Base-by-base conservation (phyloP, 331 rosid genomes). In the Saraca asoca region DNA sequence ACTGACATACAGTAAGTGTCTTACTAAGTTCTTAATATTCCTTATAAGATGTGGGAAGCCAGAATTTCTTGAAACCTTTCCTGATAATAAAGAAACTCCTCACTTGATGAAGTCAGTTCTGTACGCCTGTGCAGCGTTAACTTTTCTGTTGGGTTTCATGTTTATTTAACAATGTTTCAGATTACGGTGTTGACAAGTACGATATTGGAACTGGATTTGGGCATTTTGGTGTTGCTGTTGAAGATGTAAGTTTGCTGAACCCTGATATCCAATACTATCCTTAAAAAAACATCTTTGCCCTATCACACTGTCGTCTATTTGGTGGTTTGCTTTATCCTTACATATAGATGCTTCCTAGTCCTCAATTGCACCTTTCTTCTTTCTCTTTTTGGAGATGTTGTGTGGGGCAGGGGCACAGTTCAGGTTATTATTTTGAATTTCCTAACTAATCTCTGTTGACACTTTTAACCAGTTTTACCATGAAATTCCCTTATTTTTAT, bases 181-280 rank as follows among this genome's bases (percentile, higher is more conserved):
- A 86, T 85, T 90, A 84, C 71, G 95, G 97, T 57, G 80, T 84
- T 74, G 97, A 93, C 75, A 74, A 75, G 48, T 90, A 90, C 77
- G 96, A 86, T 75, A 90, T 90, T 60, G 98, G 95, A 51, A 58
- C 81, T 72, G 92, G 84, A 66, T 88, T 88, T 71, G 99, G 94
- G 65, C 91, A 88, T 77, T 86, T 86, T 79, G 96, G 97, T 55
- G 33, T 94, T 71, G 96, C 99, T 29, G 85, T 94, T 69, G 96
- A 90, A 77, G 96, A 94, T 86, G 99, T 94, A 69, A 83, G 99
- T 74, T 66, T 67, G 33, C 45, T n/a, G 54, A 68, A 29, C 62
- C 45, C 70, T 17, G 52, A 5, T 64, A 37, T 16, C 39, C 51
- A 20, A 37, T 10, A 51, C 48, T 50, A 12, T 52, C 24, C 35